phyloP scores from a whole-genome alignment of 2,329 filamentous ascomycete genomes.

The Eurotiales sp. region DNA sequence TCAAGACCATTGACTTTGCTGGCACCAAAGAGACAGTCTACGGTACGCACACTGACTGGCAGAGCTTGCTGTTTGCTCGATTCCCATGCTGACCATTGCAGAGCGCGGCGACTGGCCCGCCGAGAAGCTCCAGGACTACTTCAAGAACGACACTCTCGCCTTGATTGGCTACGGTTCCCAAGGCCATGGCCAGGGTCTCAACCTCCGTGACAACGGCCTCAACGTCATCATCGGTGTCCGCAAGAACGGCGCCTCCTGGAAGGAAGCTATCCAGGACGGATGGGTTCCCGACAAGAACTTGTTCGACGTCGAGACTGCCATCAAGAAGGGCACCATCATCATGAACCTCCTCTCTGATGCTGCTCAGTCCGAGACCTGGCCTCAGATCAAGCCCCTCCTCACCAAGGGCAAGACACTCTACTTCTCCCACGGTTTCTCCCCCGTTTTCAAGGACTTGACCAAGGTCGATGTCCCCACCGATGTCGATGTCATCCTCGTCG shows the following conservation, averaged over 20 bases:
- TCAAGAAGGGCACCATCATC: conserved; percentile 86
- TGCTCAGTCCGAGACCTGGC: conserved; percentile 98
- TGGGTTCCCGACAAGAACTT: conserved; percentile 99
- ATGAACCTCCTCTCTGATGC: conserved; percentile 99
- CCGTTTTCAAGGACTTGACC: conserved; percentile 99
- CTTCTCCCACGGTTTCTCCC: conserved; percentile 99
- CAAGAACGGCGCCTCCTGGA: conserved; percentile 97
- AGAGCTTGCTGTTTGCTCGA: background rate
- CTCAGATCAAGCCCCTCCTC: conserved; percentile 93
- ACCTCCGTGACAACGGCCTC: conserved; percentile 98
- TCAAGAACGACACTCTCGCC: conserved; percentile 99
- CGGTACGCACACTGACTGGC: conserved; percentile 18
- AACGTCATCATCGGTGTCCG: conserved; percentile 99
- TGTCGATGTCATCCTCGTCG: conserved; percentile 98
- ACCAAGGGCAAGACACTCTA: conserved; percentile 99
- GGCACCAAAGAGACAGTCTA: conserved; percentile 92
- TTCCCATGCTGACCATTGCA: conserved; percentile 33
- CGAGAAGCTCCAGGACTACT: conserved; percentile 99
- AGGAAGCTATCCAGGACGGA: conserved; percentile 93
- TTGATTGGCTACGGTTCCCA: conserved; percentile 98
- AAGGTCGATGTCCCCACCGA: conserved; percentile 94
- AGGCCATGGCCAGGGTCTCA: conserved; percentile 98
- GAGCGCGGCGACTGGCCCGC: conserved; percentile 98
- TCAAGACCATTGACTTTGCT: conserved; percentile 99
- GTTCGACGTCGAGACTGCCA: conserved; percentile 96